Evolutionary conservation across 2,329 filamentous ascomycete genomes (phyloP).

Genomic region (Exophiala sp.): DNA sequence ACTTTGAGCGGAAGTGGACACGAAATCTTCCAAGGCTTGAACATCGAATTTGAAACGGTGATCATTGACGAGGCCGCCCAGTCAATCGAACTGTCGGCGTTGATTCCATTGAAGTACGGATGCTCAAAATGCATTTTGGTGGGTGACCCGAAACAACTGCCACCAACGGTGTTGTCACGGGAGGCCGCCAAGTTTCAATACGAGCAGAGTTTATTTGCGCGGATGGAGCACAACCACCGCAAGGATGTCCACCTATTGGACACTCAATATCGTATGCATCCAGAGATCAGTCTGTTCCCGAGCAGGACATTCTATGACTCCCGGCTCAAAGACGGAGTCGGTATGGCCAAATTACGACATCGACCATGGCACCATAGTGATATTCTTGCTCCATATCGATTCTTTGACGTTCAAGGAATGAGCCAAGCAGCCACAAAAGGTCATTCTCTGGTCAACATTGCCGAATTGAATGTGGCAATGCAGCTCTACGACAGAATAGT

Average conservation of each 20-base stretch:
- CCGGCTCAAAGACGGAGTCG: constrained; percentile 74
- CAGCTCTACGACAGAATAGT: constrained; percentile 77
- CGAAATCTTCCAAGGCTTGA: constrained; percentile 92
- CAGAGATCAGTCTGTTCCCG: constrained; percentile 88
- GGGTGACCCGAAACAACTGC: constrained; percentile 94
- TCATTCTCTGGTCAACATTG: constrained; percentile 84
- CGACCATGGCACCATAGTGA: constrained; percentile 82
- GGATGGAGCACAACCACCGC: constrained; percentile 92
- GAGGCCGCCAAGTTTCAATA: constrained; percentile 90
- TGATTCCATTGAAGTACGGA: constrained; percentile 96
- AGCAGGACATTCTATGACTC: constrained; percentile 91
- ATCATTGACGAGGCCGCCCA: constrained; percentile 98
- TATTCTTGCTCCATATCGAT: constrained; percentile 86
- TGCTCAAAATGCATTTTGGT: constrained; percentile 96
- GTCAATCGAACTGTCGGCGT: constrained; percentile 92
- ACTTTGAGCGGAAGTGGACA: constrained; percentile 94
- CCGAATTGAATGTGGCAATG: constrained; percentile 82
- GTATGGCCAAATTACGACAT: constrained; percentile 72
- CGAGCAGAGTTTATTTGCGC: constrained; percentile 95
- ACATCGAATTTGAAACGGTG: constrained; percentile 96
- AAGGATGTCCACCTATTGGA: constrained; percentile 90
- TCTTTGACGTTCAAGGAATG: constrained; percentile 91
- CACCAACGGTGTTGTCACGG: constrained; percentile 91
- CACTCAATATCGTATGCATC: constrained; percentile 98
- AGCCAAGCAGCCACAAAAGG: constrained; percentile 78